Percentiles rank a stretch among this genome's conserved stretches.
These are phyloP conservation scores for Penicillium sp. DNA, from an alignment of 2,329 filamentous ascomycete species.

Conservation along the genomic window DNA sequence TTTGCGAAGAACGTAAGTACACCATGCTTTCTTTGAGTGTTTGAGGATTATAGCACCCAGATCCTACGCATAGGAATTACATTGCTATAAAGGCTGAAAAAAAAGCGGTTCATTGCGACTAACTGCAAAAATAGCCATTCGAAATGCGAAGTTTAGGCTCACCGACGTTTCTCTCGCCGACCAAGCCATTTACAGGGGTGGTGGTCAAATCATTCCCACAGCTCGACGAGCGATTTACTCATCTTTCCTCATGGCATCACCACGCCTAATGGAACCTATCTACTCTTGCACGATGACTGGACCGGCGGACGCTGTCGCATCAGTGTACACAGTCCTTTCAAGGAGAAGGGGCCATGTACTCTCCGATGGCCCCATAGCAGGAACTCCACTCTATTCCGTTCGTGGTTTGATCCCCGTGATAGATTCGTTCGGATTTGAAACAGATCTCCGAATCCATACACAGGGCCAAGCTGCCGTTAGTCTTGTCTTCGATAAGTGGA, in stretches of 20 bases:
- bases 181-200: constrained; percentile 95
- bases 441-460: constrained; percentile 89
- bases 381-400: constrained; percentile 86
- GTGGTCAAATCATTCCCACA: constrained; percentile 96
- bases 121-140: constrained; percentile 66
- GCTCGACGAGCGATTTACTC: constrained; percentile 87
- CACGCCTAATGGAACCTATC: constrained; percentile 90
- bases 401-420: constrained; percentile 89
- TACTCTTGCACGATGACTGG: constrained; percentile 90
- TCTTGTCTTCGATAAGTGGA: constrained; percentile 92
- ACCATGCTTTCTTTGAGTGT: too few relatives aligned
- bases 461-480: constrained; percentile 84
- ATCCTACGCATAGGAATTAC: too few relatives aligned
- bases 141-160: constrained; percentile 94
- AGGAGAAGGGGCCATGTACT: constrained; percentile 84
- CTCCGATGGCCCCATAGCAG: constrained; percentile 85
- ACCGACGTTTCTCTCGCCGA: constrained; percentile 79
- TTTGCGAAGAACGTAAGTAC: constrained; percentile 95
- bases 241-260: constrained; percentile 92
- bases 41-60: too few relatives aligned
- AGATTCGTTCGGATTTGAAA: constrained; percentile 96
- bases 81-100: too few relatives aligned
- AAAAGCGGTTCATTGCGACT: too few relatives aligned
- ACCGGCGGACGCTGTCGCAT: constrained; percentile 76
- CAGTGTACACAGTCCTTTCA: constrained; percentile 84